These are phyloP conservation scores for Lobosporangium transversale DNA, from an alignment of 192 early-diverging fungal species.

Conservation along the genomic window DNA sequence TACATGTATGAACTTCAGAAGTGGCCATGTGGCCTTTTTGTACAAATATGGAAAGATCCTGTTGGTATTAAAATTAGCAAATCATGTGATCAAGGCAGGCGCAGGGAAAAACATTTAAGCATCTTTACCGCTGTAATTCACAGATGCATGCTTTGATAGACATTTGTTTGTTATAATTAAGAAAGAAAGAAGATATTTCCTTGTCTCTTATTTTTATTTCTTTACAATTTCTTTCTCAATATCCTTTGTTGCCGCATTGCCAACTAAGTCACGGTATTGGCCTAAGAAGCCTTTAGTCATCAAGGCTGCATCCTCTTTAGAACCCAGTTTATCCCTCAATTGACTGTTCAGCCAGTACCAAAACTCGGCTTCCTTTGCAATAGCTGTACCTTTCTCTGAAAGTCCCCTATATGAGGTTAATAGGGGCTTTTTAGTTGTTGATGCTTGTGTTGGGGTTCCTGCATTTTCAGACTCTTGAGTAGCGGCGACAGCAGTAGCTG, in stretches of 20 bases:
- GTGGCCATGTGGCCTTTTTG: too few relatives aligned
- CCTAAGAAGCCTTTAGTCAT: slow-evolving; percentile 51
- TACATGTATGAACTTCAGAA: too few relatives aligned
- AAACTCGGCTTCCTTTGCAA: slow-evolving; percentile 42
- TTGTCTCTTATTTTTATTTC: too few relatives aligned
- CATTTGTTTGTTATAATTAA: too few relatives aligned
- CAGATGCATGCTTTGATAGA: too few relatives aligned
- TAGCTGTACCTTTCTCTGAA: slow-evolving; percentile 35
- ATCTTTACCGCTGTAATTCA: too few relatives aligned
- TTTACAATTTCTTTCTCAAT: slow-evolving; percentile 37
- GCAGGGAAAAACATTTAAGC: too few relatives aligned
- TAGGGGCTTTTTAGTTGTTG: slow-evolving; percentile 6
- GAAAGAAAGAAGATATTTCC: not conserved
- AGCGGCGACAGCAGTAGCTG: not conserved
- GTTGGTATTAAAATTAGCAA: too few relatives aligned
- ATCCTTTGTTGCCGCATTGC: slow-evolving; percentile 44
- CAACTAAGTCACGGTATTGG: slow-evolving; percentile 44
- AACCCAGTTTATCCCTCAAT: slow-evolving; percentile 44
- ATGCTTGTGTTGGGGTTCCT: not conserved
- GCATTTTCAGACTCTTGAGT: not conserved
- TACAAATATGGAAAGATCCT: too few relatives aligned
- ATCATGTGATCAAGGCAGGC: too few relatives aligned
- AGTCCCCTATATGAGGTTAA: slow-evolving; percentile 38
- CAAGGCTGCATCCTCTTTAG: slow-evolving; percentile 46
- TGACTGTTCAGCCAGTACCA: slow-evolving; percentile 53